Evolutionary conservation across 345 rosid genomes (phyloP).

Genomic region (Populus ilicifolia): DNA sequence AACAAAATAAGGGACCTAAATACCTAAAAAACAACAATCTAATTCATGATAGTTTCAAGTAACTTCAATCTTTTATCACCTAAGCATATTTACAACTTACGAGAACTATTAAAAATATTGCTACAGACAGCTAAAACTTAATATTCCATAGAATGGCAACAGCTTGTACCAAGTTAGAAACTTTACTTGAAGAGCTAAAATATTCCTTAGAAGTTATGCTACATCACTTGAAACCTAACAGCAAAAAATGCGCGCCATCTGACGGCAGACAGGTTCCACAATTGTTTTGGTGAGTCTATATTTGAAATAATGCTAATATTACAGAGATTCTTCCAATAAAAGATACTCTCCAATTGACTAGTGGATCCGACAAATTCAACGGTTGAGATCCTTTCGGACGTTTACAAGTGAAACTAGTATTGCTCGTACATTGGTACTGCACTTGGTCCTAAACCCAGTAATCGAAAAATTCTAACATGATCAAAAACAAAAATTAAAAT

Average conservation of each 20-base stretch:
- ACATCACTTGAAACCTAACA: background rate
- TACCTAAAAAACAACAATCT: background rate
- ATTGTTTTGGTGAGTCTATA: background rate
- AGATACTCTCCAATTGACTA: background rate
- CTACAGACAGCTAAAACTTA: background rate
- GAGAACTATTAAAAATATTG: background rate
- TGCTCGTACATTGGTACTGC: background rate
- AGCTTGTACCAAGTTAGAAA: background rate
- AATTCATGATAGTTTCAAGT: background rate
- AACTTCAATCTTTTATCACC: background rate
- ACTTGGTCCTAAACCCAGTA: background rate
- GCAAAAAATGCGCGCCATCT: background rate
- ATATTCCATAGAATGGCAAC: background rate
- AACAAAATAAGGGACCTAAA: background rate
- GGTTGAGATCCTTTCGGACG: background rate
- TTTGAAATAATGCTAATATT: background rate
- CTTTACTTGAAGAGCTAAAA: background rate
- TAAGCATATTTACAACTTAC: background rate
- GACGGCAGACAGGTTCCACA: no score
- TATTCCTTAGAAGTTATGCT: background rate
- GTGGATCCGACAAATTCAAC: background rate
- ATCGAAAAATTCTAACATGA: background rate
- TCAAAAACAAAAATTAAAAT: background rate
- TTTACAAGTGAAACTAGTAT: background rate
- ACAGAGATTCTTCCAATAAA: background rate